A percentile compares a stretch with the other conserved stretches of the same genome.
Evolutionary conservation across 2,329 filamentous ascomycete genomes (phyloP).

Genomic region (Fusarium buharicum): DNA sequence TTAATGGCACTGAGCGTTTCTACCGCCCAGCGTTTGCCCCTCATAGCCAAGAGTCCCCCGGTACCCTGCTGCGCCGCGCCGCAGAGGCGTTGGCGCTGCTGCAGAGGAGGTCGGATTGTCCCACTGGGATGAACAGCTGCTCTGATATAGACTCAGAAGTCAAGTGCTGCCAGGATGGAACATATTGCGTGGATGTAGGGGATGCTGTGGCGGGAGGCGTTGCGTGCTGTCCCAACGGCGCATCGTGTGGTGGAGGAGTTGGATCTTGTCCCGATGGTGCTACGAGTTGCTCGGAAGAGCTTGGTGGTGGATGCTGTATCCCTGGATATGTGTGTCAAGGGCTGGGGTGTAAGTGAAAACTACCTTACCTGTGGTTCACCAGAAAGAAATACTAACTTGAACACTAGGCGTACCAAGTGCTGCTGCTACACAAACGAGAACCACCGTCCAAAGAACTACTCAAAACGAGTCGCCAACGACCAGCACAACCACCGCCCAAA

Average conservation of each 20-base stretch:
- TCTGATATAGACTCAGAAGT: slow-evolving; percentile 71
- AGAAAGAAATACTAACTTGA: slow-evolving; percentile 14
- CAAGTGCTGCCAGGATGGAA: slow-evolving; percentile 76
- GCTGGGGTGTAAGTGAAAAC: slow-evolving; percentile 70
- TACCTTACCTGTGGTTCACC: not conserved
- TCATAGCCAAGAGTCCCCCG: slow-evolving; percentile 52
- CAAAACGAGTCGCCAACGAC: slow-evolving; percentile 41
- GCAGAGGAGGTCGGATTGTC: slow-evolving; percentile 72
- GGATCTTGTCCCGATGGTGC: slow-evolving; percentile 70
- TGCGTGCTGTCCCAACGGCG: slow-evolving; percentile 77
- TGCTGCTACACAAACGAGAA: slow-evolving; percentile 42
- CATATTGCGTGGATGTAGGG: slow-evolving; percentile 72
- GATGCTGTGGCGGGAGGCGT: slow-evolving; percentile 73
- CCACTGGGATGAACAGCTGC: slow-evolving; percentile 72
- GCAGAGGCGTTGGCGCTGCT: slow-evolving; percentile 60
- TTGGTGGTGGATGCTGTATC: slow-evolving; percentile 81
- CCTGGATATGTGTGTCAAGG: slow-evolving; percentile 75
- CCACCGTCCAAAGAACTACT: slow-evolving; percentile 34
- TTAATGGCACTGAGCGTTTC: slow-evolving; percentile 37
- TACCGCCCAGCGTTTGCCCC: slow-evolving; percentile 64
- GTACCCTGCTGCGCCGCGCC: slow-evolving; percentile 55
- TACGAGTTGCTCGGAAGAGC: slow-evolving; percentile 69
- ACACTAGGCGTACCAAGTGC: slow-evolving; percentile 49
- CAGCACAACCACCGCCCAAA: slow-evolving; percentile 55
- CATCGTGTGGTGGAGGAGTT: slow-evolving; percentile 71